phyloP scores from a whole-genome alignment of 2,329 filamentous ascomycete genomes.

The Monilinia polystroma region DNA sequence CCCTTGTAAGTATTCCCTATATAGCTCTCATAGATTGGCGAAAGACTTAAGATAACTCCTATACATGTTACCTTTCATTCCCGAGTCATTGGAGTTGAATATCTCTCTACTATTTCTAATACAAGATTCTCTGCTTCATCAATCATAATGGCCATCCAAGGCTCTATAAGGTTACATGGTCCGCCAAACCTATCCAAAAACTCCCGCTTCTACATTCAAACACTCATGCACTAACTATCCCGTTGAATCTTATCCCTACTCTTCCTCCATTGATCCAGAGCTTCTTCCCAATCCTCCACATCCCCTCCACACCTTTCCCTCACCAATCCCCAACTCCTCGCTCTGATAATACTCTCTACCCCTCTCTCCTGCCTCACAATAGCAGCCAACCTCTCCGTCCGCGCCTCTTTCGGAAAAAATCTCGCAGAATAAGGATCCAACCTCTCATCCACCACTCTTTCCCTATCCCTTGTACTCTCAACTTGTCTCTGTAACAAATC shows the following conservation, averaged over 20 bases:
- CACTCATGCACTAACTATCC: not conserved
- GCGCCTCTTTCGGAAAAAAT: slow-evolving; percentile 75
- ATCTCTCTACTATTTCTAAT: not conserved
- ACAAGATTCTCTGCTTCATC: not conserved
- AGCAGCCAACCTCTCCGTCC: slow-evolving; percentile 75
- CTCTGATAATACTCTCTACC: slow-evolving; percentile 76
- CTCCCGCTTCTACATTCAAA: slow-evolving; percentile 18
- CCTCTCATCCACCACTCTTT: slow-evolving; percentile 79
- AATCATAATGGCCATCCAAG: not conserved
- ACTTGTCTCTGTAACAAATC: slow-evolving; percentile 67
- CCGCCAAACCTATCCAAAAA: slow-evolving; percentile 3
- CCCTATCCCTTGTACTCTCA: slow-evolving; percentile 67
- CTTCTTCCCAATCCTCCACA: slow-evolving; percentile 61
- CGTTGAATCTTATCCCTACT: slow-evolving; percentile 24
- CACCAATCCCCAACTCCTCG: slow-evolving; percentile 78
- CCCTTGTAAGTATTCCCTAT: no score
- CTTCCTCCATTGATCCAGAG: slow-evolving; percentile 61
- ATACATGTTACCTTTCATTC: not conserved
- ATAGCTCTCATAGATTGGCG: not conserved
- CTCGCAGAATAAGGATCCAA: slow-evolving; percentile 87
- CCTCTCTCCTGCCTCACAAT: slow-evolving; percentile 72
- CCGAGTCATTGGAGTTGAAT: not conserved
- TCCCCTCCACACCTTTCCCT: slow-evolving; percentile 68
- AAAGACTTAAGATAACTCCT: not conserved
- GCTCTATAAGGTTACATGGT: slow-evolving; percentile 4